Base-by-base conservation (phyloP, 164 flowering plant genomes). In the Santalum album region DNA sequence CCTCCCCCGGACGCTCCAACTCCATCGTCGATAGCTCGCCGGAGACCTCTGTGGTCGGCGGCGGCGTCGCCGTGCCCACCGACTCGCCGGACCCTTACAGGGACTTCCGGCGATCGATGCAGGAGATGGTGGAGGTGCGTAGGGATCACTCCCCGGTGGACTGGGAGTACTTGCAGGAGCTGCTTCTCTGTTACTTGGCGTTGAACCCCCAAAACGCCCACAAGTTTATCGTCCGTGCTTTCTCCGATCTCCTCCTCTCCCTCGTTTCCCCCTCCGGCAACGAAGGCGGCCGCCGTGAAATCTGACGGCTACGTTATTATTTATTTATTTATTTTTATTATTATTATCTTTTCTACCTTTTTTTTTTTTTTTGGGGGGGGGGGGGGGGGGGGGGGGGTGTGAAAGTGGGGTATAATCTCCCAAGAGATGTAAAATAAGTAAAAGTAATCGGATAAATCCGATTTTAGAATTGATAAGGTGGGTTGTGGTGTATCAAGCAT, bases 1-100 rank as follows among this genome's bases (percentile, higher is more conserved):
- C 92, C 51, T 81, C 88, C 17, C 96, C 96, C 6, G 96, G 90
- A 56, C 65, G 55, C 25, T 81, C 96, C 59, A 88, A 83, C 70
- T 77, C 94, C 63, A 77, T 84, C 55, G 25, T 81, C 44, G 80
- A 84, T n/a, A 46, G 49, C 3, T 15, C 42, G 25, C 26, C 66
- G 11, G 62, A 49, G 38, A n/a, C 32, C n/a, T 19, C 57, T 0
- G 3, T n/a, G 5, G 57, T 66, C 6, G 22, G 35, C 35, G 83
- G 83, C 11, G 81, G 80, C 1, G 69, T 84, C 17, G 74, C 80
- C 0, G 61, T 79, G 1, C 70, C 65, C 6, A 83, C 78, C 25
- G 73, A 67, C 65, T 80, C 86, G 14, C 64, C 75, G 22, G 74
- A 80, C 63, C 86, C 86, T 1, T 75, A 65, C 54, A 0, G 5